Percentiles rank a stretch among this genome's conserved stretches.
These are phyloP conservation scores for Backusella tuberculispora DNA, from an alignment of 192 early-diverging fungal species.

Conservation along the genomic window DNA sequence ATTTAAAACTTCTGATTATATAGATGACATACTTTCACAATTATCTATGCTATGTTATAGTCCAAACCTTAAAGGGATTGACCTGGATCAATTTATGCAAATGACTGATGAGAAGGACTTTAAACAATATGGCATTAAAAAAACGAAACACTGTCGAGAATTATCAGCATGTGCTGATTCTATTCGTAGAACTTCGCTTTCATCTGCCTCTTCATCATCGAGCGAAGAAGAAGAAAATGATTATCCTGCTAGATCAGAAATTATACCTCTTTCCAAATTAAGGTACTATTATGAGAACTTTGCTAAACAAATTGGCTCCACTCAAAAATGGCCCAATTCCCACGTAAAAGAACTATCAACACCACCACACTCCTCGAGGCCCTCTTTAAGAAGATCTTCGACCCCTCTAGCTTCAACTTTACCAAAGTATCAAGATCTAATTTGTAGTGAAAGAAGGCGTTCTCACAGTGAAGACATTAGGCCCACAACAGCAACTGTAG, in stretches of 20 bases:
- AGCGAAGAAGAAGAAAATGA: background rate
- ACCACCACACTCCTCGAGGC: background rate
- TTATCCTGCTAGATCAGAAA: background rate
- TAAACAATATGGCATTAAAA: conserved; percentile 1
- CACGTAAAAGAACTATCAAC: background rate
- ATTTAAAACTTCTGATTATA: background rate
- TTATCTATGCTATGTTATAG: background rate
- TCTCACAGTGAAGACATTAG: background rate
- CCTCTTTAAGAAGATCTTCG: background rate
- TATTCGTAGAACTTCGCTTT: conserved; percentile 10
- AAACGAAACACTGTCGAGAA: background rate
- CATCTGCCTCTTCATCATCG: conserved; percentile 13
- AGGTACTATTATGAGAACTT: background rate
- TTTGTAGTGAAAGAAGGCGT: background rate
- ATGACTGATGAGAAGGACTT: conserved; percentile 14
- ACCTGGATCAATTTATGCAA: conserved; percentile 20
- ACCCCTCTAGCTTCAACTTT: background rate
- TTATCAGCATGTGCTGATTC: conserved; percentile 1
- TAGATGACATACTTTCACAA: conserved; percentile 16
- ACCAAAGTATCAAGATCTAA: background rate
- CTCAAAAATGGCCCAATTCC: conserved; percentile 10
- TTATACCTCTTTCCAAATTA: conserved; percentile 1
- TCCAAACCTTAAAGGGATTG: conserved; percentile 3
- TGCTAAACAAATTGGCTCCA: background rate
- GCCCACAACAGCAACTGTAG: background rate